Evolutionary conservation across 2,329 filamentous ascomycete genomes (phyloP).

Genomic region (Mycosphaerella sp.): DNA sequence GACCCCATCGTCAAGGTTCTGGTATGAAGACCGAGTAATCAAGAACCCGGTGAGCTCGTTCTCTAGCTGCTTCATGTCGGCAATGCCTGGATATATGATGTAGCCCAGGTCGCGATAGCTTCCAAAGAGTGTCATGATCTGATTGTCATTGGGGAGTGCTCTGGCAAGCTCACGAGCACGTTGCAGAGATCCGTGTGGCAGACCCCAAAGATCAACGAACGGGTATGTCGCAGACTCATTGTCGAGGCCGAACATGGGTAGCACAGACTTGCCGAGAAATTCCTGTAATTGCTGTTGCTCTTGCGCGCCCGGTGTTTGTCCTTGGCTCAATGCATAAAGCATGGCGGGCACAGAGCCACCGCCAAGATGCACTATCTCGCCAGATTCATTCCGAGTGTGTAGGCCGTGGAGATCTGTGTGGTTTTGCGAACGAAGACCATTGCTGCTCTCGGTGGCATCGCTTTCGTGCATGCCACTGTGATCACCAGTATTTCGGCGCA

Average conservation of each 20-base stretch:
- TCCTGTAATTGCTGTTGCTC: slow-evolving; percentile 51
- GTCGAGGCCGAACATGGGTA: slow-evolving; percentile 57
- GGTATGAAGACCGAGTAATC: slow-evolving; percentile 44
- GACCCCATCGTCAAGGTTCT: slow-evolving; percentile 38
- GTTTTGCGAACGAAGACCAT: slow-evolving; percentile 17
- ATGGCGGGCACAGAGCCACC: slow-evolving; percentile 57
- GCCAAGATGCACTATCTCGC: slow-evolving; percentile 54
- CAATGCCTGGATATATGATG: slow-evolving; percentile 55
- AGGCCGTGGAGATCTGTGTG: slow-evolving; percentile 50
- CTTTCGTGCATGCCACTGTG: slow-evolving; percentile 16
- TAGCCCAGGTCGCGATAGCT: slow-evolving; percentile 54
- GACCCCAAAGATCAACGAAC: slow-evolving; percentile 58
- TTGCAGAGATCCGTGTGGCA: slow-evolving; percentile 52
- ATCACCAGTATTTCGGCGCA: slow-evolving; percentile 21
- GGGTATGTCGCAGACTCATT: slow-evolving; percentile 60
- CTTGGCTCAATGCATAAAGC: slow-evolving; percentile 46
- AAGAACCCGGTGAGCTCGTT: slow-evolving; percentile 49
- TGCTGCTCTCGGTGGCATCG: slow-evolving; percentile 16
- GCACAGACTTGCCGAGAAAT: slow-evolving; percentile 53
- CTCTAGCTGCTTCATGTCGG: slow-evolving; percentile 51
- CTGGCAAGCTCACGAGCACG: slow-evolving; percentile 54
- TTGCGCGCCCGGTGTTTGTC: slow-evolving; percentile 30
- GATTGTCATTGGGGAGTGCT: slow-evolving; percentile 52
- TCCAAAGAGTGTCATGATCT: slow-evolving; percentile 53
- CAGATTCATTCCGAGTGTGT: slow-evolving; percentile 51